These are phyloP conservation scores for Verbascum thapsus DNA, from an alignment of 257 asterid genomes.

Conservation along the genomic window DNA sequence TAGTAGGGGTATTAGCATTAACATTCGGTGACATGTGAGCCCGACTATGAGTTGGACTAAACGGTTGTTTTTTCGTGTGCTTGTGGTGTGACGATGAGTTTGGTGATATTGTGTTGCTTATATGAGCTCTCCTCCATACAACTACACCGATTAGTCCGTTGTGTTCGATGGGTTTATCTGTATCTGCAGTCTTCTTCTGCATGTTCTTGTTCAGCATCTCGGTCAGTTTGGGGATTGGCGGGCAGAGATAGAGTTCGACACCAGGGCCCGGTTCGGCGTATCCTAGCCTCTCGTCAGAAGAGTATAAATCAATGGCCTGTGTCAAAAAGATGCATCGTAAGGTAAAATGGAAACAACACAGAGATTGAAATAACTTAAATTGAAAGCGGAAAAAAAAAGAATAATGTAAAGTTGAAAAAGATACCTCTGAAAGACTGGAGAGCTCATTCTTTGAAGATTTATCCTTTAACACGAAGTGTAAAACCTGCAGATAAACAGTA, in stretches of 20 bases:
- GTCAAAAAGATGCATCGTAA: constrained; percentile 12
- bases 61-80: constrained; percentile 64
- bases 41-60: constrained; percentile 47
- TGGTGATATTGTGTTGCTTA: constrained; percentile 76
- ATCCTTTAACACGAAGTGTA: constrained; percentile 65
- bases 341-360: constrained; percentile 24
- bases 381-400: neutral
- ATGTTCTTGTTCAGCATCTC: constrained; percentile 63
- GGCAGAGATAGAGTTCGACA: constrained; percentile 89
- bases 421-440: constrained; percentile 67
- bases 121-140: constrained; percentile 90
- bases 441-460: constrained; percentile 50
- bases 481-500: constrained; percentile 61
- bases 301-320: constrained; percentile 75
- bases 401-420: neutral
- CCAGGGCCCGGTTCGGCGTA: constrained; percentile 85
- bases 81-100: constrained; percentile 72
- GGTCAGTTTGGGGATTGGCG: constrained; percentile 48
- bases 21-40: constrained; percentile 53
- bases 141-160: constrained; percentile 83
- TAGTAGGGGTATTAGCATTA: constrained; percentile 39
- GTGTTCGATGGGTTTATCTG: constrained; percentile 45
- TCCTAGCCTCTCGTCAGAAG: constrained; percentile 76
- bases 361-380: too few species aligned
- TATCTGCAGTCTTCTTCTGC: constrained; percentile 48